Evolutionary conservation across 345 rosid species (phyloP).

Genomic region (Ceriops decandra): DNA sequence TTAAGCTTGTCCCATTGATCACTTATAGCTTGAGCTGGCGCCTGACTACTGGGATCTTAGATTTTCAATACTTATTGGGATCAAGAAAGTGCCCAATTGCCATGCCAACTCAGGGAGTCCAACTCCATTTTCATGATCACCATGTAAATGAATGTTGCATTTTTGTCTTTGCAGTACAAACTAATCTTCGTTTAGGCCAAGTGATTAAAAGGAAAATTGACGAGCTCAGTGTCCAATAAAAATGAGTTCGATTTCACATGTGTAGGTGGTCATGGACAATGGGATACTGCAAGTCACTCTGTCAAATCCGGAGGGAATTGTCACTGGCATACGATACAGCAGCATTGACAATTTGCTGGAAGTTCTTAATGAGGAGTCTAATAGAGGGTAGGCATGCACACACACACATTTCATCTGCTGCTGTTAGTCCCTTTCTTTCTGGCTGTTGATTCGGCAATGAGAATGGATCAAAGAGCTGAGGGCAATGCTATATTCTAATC

Average conservation of each 20-base stretch:
- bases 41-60: too few species aligned
- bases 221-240: background rate
- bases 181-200: too few species aligned
- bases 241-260: background rate
- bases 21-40: background rate
- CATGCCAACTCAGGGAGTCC: slow-evolving; percentile 23
- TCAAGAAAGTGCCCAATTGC: background rate
- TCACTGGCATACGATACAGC: slow-evolving; percentile 59
- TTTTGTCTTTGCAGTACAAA: background rate
- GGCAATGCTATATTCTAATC: too few species aligned
- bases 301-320: slow-evolving; percentile 75
- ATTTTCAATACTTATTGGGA: too few species aligned
- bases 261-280: slow-evolving; percentile 80
- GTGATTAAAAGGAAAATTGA: too few species aligned
- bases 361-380: slow-evolving; percentile 65
- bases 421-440: background rate
- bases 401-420: slow-evolving; percentile 9
- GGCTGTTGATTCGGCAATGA: background rate
- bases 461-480: too few species aligned
- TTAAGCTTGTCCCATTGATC: background rate
- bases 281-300: slow-evolving; percentile 65
- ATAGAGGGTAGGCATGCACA: slow-evolving; percentile 59
- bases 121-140: slow-evolving; percentile 21
- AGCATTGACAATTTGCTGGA: slow-evolving; percentile 85
- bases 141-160: slow-evolving; percentile 13